Conservation (phyloP, 2,329 filamentous ascomycete species). For the Botrytis sinoallii region DNA sequence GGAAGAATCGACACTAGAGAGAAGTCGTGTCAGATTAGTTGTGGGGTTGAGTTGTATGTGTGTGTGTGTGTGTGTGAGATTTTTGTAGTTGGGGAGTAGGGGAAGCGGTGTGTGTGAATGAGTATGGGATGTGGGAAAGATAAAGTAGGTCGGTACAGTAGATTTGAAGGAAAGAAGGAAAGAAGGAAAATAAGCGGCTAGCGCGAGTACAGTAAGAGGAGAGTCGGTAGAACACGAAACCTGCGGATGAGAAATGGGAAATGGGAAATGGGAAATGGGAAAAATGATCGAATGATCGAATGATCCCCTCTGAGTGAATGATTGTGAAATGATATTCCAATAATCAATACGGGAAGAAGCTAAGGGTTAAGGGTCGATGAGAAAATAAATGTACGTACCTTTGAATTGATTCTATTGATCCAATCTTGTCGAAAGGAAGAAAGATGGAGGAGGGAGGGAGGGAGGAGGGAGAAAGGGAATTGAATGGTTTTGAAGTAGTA, state of each 20-base stretch:
- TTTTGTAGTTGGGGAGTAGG: not conserved
- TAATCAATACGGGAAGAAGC: too few species aligned
- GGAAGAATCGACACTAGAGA: conserved; percentile 13
- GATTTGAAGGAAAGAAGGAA: conserved; percentile 4
- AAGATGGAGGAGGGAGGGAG: not conserved
- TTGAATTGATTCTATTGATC: not conserved
- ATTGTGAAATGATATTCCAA: not conserved
- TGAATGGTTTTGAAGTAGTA: not conserved
- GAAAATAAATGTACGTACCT: not conserved
- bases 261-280: not conserved
- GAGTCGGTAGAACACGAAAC: not conserved
- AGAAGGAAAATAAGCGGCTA: conserved; percentile 14
- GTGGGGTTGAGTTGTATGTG: not conserved
- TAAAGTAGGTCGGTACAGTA: conserved; percentile 3
- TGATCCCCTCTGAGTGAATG: not conserved
- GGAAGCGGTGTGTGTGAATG: conserved; percentile 6
- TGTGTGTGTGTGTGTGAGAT: not conserved
- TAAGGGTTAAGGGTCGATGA: not conserved
- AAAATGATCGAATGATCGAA: not conserved
- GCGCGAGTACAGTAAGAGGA: not conserved
- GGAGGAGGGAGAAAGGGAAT: not conserved
- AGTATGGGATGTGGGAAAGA: not conserved
- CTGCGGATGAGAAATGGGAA: not conserved
- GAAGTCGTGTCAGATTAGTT: conserved; percentile 5
- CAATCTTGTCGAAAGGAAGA: not conserved